Base-by-base conservation (phyloP, 2,329 filamentous ascomycete species). In the Penicillium frequentans region DNA sequence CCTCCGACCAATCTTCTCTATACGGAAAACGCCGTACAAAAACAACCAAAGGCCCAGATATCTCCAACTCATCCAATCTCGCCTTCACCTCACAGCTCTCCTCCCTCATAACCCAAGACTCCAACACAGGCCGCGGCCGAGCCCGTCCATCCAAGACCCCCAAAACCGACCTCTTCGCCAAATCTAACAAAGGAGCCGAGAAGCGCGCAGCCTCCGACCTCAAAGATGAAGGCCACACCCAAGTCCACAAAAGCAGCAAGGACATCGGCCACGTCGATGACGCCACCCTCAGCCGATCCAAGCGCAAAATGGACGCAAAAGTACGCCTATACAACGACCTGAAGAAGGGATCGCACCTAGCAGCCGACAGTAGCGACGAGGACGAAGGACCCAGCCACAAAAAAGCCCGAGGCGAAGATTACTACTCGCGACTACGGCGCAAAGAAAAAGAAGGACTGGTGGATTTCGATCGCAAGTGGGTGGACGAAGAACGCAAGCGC, bases 381-480 rank as follows among this genome's bases (percentile, higher is more conserved):
- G 75, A 75, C 3, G 68, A 73, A 45, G 60, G 59, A 53, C 54
- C 10, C 39, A 42, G 5, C 10, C 39, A 14, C 55, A 9, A 66
- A 24, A 42, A 42, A 19, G 49, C 55, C 3, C 33, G 48, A 5
- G 51, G 51, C 33, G 73, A 75, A 26, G 70, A 72, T 16, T 82
- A 83, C 54, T 54, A 73, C 60, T 80, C 43, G 84, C 90, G 63
- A 84, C 88, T 69, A 79, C 85, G 65, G 79, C 84, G 43, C 85
- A 87, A 64, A 82, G 73, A 75, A 55, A 70, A 64, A 35, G 73
- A 76, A 53, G 75, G 84, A 24, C 83, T 96, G 26, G 89, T 99
- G 3, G 93, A 99, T 77, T 99, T 99, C 74, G 95, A 98, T 75
- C 83, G 89, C 59, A 99, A 98, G 77, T 98, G 95, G 93, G 91